phyloP scores from a whole-genome alignment of 257 asterid species.

The Prunella vulgaris region DNA sequence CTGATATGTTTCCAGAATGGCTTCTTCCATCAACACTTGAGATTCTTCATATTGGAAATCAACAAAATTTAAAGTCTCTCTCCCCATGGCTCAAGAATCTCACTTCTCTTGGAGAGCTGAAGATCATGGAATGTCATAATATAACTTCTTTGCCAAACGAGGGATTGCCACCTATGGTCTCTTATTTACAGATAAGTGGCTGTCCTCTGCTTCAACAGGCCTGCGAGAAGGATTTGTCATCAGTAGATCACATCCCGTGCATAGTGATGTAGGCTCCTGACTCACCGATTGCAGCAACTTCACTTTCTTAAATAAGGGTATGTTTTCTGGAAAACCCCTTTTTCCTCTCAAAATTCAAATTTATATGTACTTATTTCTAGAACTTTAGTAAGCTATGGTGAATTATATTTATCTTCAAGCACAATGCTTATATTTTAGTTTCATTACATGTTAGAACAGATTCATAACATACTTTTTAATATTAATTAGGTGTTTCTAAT shows the following conservation, averaged over 20 bases:
- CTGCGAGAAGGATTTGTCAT: constrained; percentile 35
- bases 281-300: background rate
- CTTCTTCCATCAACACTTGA: constrained; percentile 43
- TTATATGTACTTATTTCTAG: background rate
- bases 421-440: background rate
- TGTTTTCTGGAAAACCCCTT: background rate
- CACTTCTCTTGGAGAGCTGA: constrained; percentile 44
- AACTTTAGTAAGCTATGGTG: background rate
- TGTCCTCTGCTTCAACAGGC: constrained; percentile 34
- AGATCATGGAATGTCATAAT: constrained; percentile 37
- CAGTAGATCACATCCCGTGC: constrained; percentile 49
- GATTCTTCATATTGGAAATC: constrained; percentile 33
- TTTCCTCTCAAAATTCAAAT: constrained; percentile 7
- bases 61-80: constrained; percentile 33
- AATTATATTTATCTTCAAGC: background rate
- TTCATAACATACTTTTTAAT: background rate
- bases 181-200: constrained; percentile 40
- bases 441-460: background rate
- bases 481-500: background rate
- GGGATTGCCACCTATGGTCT: constrained; percentile 43
- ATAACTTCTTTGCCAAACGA: constrained; percentile 33
- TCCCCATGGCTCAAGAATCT: constrained; percentile 50
- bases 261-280: constrained; percentile 34
- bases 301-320: constrained; percentile 12
- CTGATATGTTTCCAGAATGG: constrained; percentile 39